phyloP scores from a whole-genome alignment of 352 stramenopile genomes.

The Pythium oligandrum region DNA sequence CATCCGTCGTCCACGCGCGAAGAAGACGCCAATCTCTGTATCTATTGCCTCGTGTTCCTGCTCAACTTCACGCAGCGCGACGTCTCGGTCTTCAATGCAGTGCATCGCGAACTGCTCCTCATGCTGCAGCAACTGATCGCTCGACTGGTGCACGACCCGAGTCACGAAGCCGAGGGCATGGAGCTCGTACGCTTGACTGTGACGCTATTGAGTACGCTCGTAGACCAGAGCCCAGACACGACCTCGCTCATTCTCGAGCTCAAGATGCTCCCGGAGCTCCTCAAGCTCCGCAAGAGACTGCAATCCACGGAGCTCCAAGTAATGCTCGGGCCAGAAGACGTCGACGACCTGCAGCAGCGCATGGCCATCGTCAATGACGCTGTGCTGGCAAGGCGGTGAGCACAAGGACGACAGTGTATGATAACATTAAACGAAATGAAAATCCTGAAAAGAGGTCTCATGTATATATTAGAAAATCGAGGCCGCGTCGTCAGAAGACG shows the following conservation, averaged over 20 bases:
- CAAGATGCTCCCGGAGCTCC: slow-evolving; percentile 19
- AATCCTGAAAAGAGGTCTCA: not conserved
- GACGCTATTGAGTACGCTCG: slow-evolving; percentile 44
- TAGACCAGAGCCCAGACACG: slow-evolving; percentile 31
- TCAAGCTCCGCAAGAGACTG: slow-evolving; percentile 8
- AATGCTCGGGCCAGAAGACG: not conserved
- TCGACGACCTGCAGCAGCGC: slow-evolving; percentile 9
- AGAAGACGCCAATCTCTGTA: slow-evolving; percentile 54
- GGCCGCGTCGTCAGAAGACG: not conserved
- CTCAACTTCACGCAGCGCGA: slow-evolving; percentile 70
- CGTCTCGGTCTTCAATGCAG: slow-evolving; percentile 22
- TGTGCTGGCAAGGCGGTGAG: slow-evolving; percentile 5
- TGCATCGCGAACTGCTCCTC: slow-evolving; percentile 22
- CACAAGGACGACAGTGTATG: no score
- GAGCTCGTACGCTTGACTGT: slow-evolving; percentile 55
- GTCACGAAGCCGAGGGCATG: slow-evolving; percentile 32
- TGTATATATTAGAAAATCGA: slow-evolving; percentile 1
- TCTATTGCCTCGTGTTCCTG: slow-evolving; percentile 71
- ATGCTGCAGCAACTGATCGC: slow-evolving; percentile 34
- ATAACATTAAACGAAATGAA: slow-evolving; percentile 3
- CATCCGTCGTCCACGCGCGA: slow-evolving; percentile 18
- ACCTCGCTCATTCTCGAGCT: slow-evolving; percentile 31
- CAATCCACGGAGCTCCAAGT: not conserved
- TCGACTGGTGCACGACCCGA: slow-evolving; percentile 14
- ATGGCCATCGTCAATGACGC: slow-evolving; percentile 12